These are phyloP conservation scores for Ilyonectria destructans DNA, from an alignment of 2,329 filamentous ascomycete genomes.

Conservation along the genomic window DNA sequence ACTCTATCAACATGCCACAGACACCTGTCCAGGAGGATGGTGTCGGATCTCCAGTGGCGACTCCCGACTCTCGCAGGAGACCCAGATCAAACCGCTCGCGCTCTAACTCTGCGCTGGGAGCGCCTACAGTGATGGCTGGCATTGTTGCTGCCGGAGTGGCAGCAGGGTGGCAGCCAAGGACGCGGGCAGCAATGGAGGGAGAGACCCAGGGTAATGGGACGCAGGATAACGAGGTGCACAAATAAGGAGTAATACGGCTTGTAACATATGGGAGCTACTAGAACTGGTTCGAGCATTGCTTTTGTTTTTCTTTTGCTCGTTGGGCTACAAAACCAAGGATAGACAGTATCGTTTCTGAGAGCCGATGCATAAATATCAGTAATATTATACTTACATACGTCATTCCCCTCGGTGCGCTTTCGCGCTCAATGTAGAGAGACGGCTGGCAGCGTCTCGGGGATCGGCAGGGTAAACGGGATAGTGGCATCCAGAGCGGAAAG, in stretches of 20 bases:
- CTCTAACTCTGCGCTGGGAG: conserved; percentile 80
- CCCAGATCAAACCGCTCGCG: conserved; percentile 78
- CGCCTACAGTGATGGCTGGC: conserved; percentile 86
- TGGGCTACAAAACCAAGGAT: conserved; percentile 40
- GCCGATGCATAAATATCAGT: conserved; percentile 16
- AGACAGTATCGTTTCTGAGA: conserved; percentile 36
- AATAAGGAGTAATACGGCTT: conserved; percentile 45
- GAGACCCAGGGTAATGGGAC: conserved; percentile 34
- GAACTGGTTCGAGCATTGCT: conserved; percentile 31
- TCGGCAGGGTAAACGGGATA: background rate
- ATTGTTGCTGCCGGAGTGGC: conserved; percentile 84
- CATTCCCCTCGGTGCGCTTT: too few relatives aligned
- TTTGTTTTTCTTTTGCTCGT: conserved; percentile 37
- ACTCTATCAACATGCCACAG: conserved; percentile 73
- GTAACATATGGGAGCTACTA: conserved; percentile 37
- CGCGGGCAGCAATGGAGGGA: conserved; percentile 45
- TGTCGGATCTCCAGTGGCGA: conserved; percentile 66
- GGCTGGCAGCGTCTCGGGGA: background rate
- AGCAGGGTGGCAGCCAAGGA: conserved; percentile 82
- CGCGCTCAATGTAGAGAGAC: background rate
- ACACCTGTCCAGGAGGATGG: conserved; percentile 76
- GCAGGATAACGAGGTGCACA: conserved; percentile 46
- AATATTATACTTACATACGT: conserved; percentile 26
- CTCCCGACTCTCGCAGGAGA: conserved; percentile 74
- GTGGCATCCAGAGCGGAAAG: background rate